Conservation (phyloP, 345 rosid species). For the Turritis glabra region DNA sequence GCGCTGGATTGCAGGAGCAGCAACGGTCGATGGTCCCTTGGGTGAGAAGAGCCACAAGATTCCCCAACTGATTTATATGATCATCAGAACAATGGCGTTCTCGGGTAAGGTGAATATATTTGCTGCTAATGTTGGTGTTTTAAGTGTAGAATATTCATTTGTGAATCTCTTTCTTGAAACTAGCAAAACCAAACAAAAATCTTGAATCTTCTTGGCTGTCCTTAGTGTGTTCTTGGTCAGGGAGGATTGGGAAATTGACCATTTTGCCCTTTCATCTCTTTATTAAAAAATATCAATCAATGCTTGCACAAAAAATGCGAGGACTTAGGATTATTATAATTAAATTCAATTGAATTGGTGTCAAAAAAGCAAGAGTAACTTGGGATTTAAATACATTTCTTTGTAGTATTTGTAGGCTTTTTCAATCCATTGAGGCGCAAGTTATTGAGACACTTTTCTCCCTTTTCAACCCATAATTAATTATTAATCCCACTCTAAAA, state of each 20-base stretch:
- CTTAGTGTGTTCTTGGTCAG: background rate
- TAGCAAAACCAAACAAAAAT: background rate
- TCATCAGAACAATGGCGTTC: background rate
- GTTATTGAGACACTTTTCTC: background rate
- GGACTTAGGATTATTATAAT: background rate
- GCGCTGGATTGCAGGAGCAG: slow-evolving; percentile 23
- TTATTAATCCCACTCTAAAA: background rate
- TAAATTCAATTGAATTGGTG: background rate
- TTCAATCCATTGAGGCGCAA: slow-evolving; percentile 1
- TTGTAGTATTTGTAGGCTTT: background rate
- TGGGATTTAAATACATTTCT: no score
- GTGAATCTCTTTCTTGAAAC: background rate
- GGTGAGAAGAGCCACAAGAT: slow-evolving; percentile 52
- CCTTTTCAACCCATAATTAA: background rate
- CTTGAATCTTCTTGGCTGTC: background rate
- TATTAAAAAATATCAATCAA: background rate
- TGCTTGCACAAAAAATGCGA: background rate
- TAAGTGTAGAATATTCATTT: background rate
- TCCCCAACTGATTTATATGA: slow-evolving; percentile 39
- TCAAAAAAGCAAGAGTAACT: background rate
- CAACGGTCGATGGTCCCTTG: slow-evolving; percentile 46
- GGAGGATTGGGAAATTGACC: no score
- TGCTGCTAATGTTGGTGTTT: slow-evolving; percentile 7
- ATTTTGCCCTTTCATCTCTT: background rate
- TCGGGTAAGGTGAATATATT: background rate